phyloP scores from a whole-genome alignment of 176 grass and related monocot species.

The Paspalum notatum region DNA sequence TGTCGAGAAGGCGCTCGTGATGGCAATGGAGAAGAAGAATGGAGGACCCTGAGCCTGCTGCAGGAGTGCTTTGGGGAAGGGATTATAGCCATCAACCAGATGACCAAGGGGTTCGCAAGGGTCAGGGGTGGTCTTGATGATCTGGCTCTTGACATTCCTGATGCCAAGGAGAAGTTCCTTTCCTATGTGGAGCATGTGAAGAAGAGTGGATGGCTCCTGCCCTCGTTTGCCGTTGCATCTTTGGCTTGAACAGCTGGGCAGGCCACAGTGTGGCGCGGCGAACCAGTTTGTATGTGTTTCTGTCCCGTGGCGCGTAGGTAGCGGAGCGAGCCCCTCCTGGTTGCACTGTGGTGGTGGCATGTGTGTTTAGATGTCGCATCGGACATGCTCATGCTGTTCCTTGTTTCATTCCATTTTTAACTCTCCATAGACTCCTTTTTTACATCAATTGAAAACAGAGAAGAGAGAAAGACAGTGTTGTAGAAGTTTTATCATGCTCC shows the following conservation, averaged over 20 bases:
- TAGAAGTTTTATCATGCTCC: constrained; percentile 27
- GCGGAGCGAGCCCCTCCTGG: constrained; percentile 49
- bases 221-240: constrained; percentile 40
- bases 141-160: constrained; percentile 91
- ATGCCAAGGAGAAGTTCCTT: constrained; percentile 78
- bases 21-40: constrained; percentile 94
- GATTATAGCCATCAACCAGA: constrained; percentile 91
- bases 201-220: constrained; percentile 76
- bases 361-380: constrained; percentile 48
- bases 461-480: constrained; percentile 31
- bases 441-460: constrained; percentile 46
- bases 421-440: constrained; percentile 43
- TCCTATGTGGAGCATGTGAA: constrained; percentile 60
- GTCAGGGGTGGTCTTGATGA: constrained; percentile 87
- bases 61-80: constrained; percentile 88
- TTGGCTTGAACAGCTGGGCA: too few relatives aligned
- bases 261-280: too few relatives aligned
- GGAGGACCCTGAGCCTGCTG: constrained; percentile 64
- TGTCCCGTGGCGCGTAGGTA: constrained; percentile 44
- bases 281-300: constrained; percentile 32
- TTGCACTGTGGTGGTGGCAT: constrained; percentile 49
- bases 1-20: constrained; percentile 82
- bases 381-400: constrained; percentile 45
- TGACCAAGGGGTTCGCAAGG: constrained; percentile 92
- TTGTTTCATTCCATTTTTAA: constrained; percentile 51